Evolutionary conservation across 108 stramenopile species (phyloP), one percentile per base, ranked within the genome.

Genomic region (Pseudonitzschia delicatissima): DNA sequence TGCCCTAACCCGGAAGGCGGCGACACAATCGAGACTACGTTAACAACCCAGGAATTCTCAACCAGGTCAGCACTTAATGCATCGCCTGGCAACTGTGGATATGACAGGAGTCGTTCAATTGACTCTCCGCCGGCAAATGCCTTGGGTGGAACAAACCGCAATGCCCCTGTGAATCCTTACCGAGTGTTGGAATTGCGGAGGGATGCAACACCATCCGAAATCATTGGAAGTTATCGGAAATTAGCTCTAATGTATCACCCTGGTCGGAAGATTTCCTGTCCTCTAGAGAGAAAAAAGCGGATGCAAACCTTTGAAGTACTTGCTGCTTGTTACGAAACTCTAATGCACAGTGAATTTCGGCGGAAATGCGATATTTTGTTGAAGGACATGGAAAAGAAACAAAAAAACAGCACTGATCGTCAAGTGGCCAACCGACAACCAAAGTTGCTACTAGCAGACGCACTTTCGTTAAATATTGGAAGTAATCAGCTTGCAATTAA

Each of bases 171-270:
- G 15, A 75, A 79, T 65, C 82, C 82, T 12, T 83, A 83, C 37
- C 69, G 74, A 12, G 53, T 83, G 12, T 36, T 83, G 40, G 72
- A 83, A 50, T 33, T 83, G 25, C 72, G 82, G 25, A 55, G 69
- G 40, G 82, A 83, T 49, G 79, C 82, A 9, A 80, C 79, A 4
- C 35, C 35, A 5, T 9, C 57, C 5, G 82, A 83, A 66, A 78
- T 83, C 49, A 62, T 55, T 26, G 44, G 74, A 23, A 44, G 78
- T 11, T 83, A 80, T 57, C 76, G 72, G 11, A 71, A 72, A 39
- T 66, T 80, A 53, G 82, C 79, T 9, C 55, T 83, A 11, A 74
- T 62, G 52, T 37, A 80, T 66, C 82, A 83, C 55, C 78, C 79
- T 12, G 67, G 76, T 17, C 58, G 82, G n/a, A 40, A 28, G 0